Percentiles rank a stretch among this genome's conserved stretches.
Evolutionary conservation across 208 protist genomes (phyloP).

Genomic region (Crithidia fasciculata): DNA sequence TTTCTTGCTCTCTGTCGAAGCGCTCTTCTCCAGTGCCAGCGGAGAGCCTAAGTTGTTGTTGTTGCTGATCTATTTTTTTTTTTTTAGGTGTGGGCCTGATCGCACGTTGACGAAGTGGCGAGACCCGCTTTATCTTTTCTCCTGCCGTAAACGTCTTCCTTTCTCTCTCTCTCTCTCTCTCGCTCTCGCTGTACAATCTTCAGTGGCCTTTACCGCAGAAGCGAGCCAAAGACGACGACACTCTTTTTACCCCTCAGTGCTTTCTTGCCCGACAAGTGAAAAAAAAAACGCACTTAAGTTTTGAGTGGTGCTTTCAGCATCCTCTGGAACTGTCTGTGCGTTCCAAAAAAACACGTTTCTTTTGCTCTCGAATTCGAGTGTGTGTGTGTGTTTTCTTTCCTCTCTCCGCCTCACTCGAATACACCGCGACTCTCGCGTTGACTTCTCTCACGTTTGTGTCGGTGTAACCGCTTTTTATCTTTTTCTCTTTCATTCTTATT

Average conservation of each 20-base stretch:
- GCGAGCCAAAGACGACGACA: no score
- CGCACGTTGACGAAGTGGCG: no score
- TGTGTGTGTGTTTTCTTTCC: no score
- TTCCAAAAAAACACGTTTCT: no score
- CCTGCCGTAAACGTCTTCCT: background rate
- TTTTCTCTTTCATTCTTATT: constrained; percentile 5
- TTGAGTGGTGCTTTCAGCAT: no score
- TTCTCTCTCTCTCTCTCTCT: constrained; percentile 12
- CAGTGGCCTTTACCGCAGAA: background rate
- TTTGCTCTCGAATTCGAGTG: no score
- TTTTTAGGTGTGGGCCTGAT: constrained; percentile 3
- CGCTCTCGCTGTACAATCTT: background rate
- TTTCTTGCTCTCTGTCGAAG: background rate
- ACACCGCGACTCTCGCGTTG: background rate
- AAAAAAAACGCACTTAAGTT: no score
- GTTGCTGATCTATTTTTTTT: constrained; percentile 6
- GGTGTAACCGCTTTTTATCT: background rate
- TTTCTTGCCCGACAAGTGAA: no score
- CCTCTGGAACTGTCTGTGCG: no score
- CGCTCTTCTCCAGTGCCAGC: background rate
- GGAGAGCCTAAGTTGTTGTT: background rate
- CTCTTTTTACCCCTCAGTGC: no score
- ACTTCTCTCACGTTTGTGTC: background rate
- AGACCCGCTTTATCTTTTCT: no score
- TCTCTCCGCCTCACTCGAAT: no score